A percentile compares a stretch with the other conserved stretches of the same genome.
Conservation (phyloP, 352 stramenopile species). For the Pythium vanterpoolii region DNA sequence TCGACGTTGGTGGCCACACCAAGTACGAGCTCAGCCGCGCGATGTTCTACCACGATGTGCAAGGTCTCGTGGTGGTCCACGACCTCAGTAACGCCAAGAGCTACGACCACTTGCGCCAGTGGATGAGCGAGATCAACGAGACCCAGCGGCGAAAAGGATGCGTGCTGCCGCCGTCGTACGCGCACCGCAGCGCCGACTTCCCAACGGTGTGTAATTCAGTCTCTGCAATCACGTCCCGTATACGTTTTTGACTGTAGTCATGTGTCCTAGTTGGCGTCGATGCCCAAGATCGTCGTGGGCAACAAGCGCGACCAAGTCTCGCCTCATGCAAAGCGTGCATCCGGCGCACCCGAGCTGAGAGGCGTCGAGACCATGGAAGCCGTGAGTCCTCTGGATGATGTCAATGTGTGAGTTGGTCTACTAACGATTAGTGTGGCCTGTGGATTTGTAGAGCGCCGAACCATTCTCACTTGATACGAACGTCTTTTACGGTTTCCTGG, state of each 20-base stretch:
- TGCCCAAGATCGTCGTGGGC: conserved; percentile 80
- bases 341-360: conserved; percentile 37
- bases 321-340: conserved; percentile 29
- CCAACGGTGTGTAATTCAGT: no score
- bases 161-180: conserved; percentile 38
- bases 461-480: conserved; percentile 49
- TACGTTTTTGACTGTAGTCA: not conserved
- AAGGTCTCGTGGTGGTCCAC: conserved; percentile 81
- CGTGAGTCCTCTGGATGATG: no score
- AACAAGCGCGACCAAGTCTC: conserved; percentile 75
- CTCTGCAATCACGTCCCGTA: no score
- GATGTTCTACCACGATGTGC: conserved; percentile 82
- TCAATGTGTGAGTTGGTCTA: no score
- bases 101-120: conserved; percentile 57
- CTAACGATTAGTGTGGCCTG: no score
- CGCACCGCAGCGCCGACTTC: conserved; percentile 26
- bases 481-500: conserved; percentile 58
- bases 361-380: conserved; percentile 52
- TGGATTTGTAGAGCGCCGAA: conserved; percentile 41
- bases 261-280: conserved; percentile 27
- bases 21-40: conserved; percentile 77
- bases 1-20: conserved; percentile 79
- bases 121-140: conserved; percentile 40
- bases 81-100: conserved; percentile 76
- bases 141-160: conserved; percentile 53